These are phyloP conservation scores for Fusarium sp. DNA, from an alignment of 2,329 filamentous ascomycete genomes.

Conservation along the genomic window DNA sequence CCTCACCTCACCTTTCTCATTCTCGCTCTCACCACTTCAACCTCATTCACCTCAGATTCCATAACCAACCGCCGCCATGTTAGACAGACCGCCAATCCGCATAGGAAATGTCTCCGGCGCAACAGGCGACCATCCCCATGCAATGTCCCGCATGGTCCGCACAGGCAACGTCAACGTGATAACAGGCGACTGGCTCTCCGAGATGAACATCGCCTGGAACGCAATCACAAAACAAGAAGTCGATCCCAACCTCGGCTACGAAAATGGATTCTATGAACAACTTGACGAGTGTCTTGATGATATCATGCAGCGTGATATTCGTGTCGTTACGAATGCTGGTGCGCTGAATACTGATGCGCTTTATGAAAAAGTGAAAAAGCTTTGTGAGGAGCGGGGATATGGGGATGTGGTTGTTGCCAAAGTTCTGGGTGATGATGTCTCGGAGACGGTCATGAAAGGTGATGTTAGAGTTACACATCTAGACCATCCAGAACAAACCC, in stretches of 20 bases:
- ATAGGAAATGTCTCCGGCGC: constrained; percentile 52
- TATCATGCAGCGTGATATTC: constrained; percentile 51
- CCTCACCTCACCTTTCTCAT: too few species aligned
- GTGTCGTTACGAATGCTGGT: constrained; percentile 55
- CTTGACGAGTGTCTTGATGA: constrained; percentile 54
- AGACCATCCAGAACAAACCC: constrained; percentile 45
- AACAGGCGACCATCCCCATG: constrained; percentile 50
- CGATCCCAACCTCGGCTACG: constrained; percentile 49
- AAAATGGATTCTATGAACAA: constrained; percentile 55
- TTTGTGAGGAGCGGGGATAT: constrained; percentile 47
- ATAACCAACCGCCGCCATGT: constrained; percentile 35
- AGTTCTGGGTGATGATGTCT: constrained; percentile 54
- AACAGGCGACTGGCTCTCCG: constrained; percentile 55
- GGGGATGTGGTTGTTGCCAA: constrained; percentile 51
- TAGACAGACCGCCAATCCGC: constrained; percentile 46
- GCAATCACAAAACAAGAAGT: constrained; percentile 51
- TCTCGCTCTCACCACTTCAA: not conserved
- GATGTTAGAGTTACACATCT: constrained; percentile 41
- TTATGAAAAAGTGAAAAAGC: constrained; percentile 45
- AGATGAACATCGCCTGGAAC: constrained; percentile 63
- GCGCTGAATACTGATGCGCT: constrained; percentile 52
- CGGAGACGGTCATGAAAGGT: constrained; percentile 40
- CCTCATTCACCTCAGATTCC: too few species aligned
- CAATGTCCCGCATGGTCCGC: constrained; percentile 49
- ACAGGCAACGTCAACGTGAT: constrained; percentile 52